A percentile compares a stretch with the other conserved stretches of the same genome.
These are phyloP conservation scores for Vigna reflexopilosa DNA, from an alignment of 306 rosid species.

Conservation along the genomic window DNA sequence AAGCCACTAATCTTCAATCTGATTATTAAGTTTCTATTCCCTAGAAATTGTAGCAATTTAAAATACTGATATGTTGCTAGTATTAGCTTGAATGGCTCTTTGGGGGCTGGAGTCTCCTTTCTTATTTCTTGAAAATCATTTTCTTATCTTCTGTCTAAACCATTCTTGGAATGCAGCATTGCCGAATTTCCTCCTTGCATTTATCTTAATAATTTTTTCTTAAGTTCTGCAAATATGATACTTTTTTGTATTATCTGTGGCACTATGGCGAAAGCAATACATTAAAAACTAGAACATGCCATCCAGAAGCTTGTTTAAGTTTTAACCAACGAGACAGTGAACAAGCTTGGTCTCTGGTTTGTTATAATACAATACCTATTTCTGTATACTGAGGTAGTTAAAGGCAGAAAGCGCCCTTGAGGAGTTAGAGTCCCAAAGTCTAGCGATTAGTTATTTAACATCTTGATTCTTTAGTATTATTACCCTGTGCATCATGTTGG, in stretches of 20 bases:
- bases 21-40: not conserved
- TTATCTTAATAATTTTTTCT: slow-evolving; percentile 12
- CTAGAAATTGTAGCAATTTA: not conserved
- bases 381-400: not conserved
- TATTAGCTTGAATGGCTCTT: not conserved
- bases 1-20: not conserved
- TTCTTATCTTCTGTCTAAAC: not conserved
- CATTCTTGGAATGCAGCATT: slow-evolving; percentile 10
- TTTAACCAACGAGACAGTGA: not conserved
- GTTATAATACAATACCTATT: not conserved
- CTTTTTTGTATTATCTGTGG: not conserved
- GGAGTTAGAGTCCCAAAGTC: not conserved
- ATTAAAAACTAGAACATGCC: not conserved
- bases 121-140: slow-evolving; percentile 6
- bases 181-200: slow-evolving; percentile 1
- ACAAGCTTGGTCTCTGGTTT: not conserved
- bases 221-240: not conserved
- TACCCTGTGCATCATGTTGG: not conserved
- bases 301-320: not conserved
- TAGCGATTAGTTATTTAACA: not conserved
- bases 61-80: not conserved
- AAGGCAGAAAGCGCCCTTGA: not conserved
- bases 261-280: not conserved
- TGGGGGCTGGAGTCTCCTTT: slow-evolving; percentile 6
- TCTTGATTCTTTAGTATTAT: not conserved